Base-by-base conservation (phyloP, 805 yeast species). In the Suhomyces prunicola region DNA sequence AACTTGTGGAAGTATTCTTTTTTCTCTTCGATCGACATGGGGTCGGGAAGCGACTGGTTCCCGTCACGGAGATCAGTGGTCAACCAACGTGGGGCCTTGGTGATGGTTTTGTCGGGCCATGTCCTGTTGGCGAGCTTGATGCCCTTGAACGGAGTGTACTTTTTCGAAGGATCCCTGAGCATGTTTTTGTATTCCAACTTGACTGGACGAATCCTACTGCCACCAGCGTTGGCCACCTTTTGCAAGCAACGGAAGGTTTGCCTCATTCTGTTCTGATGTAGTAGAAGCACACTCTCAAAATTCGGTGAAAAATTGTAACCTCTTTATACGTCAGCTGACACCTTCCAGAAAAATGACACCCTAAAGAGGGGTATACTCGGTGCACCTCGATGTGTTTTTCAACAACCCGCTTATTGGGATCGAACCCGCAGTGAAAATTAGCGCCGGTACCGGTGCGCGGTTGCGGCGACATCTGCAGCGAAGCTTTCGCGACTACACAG, bases 1-100 rank as follows among this genome's bases (percentile, higher is more conserved):
- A 87, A 74, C 69, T 87, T 87, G 61, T 85, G 85, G 76, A 86
- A 87, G 66, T 86, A 86, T 62, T 82, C 85, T 64, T 86, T 85
- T 71, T 87, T 87, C 68, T 87, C 88, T 49, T 78, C 84, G 13
- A 87, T 81, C 8, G 87, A 78, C 93, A 87, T 87, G 27, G 93
- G 93, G 71, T 87, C 93, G 26, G 93, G 93, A 53, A 87, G 75
- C 17, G 91, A 83, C 67, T 87, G 93, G 71, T 87, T 87, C 57
- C 93, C 93, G 64, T 87, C 93, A 74, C 93, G 80, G 57, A 87
- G 76, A 69, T 87, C 93, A 0, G 93, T 87, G 7, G 90, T 82
- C 51, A 87, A 76, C 93, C 93, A 87, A 65, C 91, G 77, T 56
- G 93, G 93, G 4, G 91, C 87, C 66, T 84, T 84, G 47, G 81